Evolutionary conservation across 176 grass and related monocot genomes (phyloP).

Genomic region (Oryza nivara): DNA sequence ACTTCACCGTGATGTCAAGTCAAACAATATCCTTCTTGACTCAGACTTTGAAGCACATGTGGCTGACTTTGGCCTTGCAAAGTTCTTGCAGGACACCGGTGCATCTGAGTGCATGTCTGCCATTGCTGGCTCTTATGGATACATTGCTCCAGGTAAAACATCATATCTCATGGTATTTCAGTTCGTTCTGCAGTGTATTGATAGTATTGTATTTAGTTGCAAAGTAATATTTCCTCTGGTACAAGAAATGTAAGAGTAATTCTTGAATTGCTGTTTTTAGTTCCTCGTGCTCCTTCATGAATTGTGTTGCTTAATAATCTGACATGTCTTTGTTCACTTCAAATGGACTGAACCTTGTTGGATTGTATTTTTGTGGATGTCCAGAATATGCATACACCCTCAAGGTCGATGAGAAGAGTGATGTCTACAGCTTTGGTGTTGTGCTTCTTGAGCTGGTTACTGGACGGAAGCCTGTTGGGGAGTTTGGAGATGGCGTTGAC

Average conservation of each 20-base stretch:
- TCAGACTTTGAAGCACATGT: conserved; percentile 91
- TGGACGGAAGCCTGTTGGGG: conserved; percentile 85
- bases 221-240: neutral
- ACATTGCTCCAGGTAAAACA: conserved; percentile 89
- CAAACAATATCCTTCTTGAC: conserved; percentile 95
- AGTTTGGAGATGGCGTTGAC: conserved; percentile 94
- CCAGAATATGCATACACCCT: conserved; percentile 97
- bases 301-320: neutral
- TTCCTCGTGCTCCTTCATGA: neutral
- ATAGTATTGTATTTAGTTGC: neutral
- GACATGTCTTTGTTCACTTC: neutral
- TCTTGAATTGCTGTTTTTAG: neutral
- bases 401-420: conserved; percentile 97
- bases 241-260: neutral
- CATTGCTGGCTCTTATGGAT: conserved; percentile 94
- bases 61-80: conserved; percentile 84
- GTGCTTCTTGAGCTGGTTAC: conserved; percentile 93
- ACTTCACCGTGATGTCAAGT: conserved; percentile 96
- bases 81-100: conserved; percentile 78
- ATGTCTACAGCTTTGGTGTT: conserved; percentile 97
- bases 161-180: neutral
- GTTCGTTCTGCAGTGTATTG: neutral
- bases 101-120: conserved; percentile 97
- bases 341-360: neutral
- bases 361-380: neutral